A percentile compares a stretch with the other conserved stretches of the same genome.
These are phyloP conservation scores for Colletotrichum sp. DNA, from an alignment of 2,329 filamentous ascomycete genomes.

Conservation along the genomic window DNA sequence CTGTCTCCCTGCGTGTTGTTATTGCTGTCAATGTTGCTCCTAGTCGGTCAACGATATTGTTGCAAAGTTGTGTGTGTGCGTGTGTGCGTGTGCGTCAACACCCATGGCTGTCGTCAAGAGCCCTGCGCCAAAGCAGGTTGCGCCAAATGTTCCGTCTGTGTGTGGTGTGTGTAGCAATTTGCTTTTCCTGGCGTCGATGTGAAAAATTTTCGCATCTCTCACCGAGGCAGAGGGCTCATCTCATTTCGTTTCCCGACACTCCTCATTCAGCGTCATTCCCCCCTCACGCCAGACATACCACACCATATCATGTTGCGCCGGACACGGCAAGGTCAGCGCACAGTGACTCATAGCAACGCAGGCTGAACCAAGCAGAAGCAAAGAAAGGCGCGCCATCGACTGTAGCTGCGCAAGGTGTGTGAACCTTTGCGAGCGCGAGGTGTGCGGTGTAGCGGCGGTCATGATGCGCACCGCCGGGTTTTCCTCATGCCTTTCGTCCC, in stretches of 20 bases:
- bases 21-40: slow-evolving; percentile 4
- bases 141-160: neutral
- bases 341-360: slow-evolving; percentile 13
- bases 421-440: neutral
- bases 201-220: slow-evolving; percentile 19
- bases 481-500: slow-evolving; percentile 15
- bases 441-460: neutral
- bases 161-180: slow-evolving; percentile 8
- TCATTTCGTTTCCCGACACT: slow-evolving; percentile 11
- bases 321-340: slow-evolving; percentile 1
- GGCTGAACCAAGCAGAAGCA: neutral
- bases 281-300: slow-evolving; percentile 2
- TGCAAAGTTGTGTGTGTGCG: neutral
- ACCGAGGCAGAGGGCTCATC: slow-evolving; percentile 3
- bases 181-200: slow-evolving; percentile 13
- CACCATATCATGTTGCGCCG: neutral
- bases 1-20: neutral
- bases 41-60: neutral
- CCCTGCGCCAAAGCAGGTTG: slow-evolving; percentile 15
- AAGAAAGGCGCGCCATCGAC: neutral
- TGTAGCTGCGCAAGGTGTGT: neutral
- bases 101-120: neutral
- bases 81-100: neutral
- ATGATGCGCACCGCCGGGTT: neutral
- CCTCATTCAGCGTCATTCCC: slow-evolving; percentile 9